Evolutionary conservation across 805 yeast genomes (phyloP), one percentile per base, ranked within the genome.

Genomic region (Ogataea allantospora): DNA sequence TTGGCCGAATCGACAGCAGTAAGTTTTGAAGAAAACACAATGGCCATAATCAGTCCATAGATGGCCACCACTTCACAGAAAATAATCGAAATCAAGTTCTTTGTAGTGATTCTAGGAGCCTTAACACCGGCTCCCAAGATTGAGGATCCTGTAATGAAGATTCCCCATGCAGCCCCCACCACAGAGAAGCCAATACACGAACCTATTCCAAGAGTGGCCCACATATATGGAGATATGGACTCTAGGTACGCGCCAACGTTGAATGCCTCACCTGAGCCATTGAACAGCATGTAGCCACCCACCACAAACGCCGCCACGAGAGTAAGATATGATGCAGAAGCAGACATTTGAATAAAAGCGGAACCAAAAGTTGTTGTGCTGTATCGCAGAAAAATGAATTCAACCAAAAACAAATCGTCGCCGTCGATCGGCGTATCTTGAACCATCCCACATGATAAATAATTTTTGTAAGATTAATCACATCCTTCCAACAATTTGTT

Each of bases 21-120:
- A 53, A 93, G 71, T 62, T 93, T 93, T 19, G 98, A 79, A 13
- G 96, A 85, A 56, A 93, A 93, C 27, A 93, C 98, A 73, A 93
- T 93, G 24, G 97, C 89, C 85, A 91, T 91, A 60, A 93, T 93
- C 49, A 93, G 77, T 3, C 99, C 99, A 61, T 93, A 93, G 61
- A 93, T 93, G 50, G 99, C 99, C 39, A 93, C 99, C 53, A 93
- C 99, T 68, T 93, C 99, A 74, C 99, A 93, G 73, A 93, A 93
- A 68, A 93, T 95, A 63, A 93, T 93, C 27, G 95, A 85, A 48
- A 93, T 95, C 61, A 93, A 77, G 63, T 93, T 93, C 72, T 93
- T 93, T 38, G 99, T 93, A 29, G 98, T 89, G 60, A 93, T 95
- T 61, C 98, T 75, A 35, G 99, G 99, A 10, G 96, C 93, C 63